Base-by-base conservation (phyloP, 2,329 filamentous ascomycete genomes). In the Emmonsia crescens region DNA sequence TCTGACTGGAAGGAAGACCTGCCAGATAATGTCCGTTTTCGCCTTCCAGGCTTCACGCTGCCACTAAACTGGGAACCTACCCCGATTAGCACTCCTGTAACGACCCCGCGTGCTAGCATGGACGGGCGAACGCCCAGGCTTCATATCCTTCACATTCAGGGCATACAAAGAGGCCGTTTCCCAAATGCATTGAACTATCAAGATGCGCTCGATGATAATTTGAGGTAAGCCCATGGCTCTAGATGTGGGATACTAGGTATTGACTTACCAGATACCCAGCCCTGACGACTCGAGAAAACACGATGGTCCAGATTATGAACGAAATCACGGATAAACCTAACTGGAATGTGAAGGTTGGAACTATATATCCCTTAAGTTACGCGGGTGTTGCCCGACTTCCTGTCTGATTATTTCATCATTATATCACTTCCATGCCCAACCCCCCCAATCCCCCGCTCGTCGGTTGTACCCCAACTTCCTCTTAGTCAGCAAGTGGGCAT, bases 221-320 rank as follows among this genome's bases (percentile, higher is more conserved):
- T 51, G 46, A 52, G 46, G 58, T 60, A 60, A 49, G 2, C 14
- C 2, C 42, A 24, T 40, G 9, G 27, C 42, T 33, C 33, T 16
- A 36, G 9, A 1, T 21, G n/a, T 29, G 42, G 6, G 24, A 14
- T 19, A 24, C 29, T 24, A 14, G 42, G 24, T 59, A 33, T 48
- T 59, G 42, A 59, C 42, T 48, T 59, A 29, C 19, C 33, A 52
- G 42, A 51, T 60, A 52, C 58, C 46, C 54, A 57, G 54, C 55
- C 33, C 29, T 61, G 29, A 58, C 60, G 36, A 58, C 40, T 58
- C 69, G 69, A n/a, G 73, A 75, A 64, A 48, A 69, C 16, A 65
- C 64, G 16, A 74, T 75, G 69, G 66, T 76, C 61, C 62, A 62
- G 24, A 57, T 74, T 31, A 72, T 75, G 68, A 68, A 74, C 42